Base-by-base conservation (phyloP, 177 flowering plant genomes). In the Vitis hybrid region DNA sequence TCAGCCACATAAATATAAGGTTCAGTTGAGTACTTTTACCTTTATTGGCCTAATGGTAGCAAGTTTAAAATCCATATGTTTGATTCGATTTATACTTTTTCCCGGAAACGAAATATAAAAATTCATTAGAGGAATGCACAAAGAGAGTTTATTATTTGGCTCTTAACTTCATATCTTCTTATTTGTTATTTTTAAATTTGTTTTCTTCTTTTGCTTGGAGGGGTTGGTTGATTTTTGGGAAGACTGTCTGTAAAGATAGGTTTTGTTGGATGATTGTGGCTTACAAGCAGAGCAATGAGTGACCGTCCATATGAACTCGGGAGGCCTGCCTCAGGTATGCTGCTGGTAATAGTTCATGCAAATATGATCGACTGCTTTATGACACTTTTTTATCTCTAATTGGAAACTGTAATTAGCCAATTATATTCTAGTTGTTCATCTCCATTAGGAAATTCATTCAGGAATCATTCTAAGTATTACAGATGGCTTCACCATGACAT, bases 291-390 rank as follows among this genome's bases (percentile, higher is more conserved):
- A 80, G 77, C 73, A 76, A 86, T 83, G 88, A 84, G 80, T 74
- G 67, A 67, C 62, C 75, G 61, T 41, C 53, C 64, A 21, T 50
- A 65, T 50, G 78, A 70, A 14, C 71, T 73, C 21, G 79, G 79
- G 63, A 80, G 81, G 64, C 82, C 84, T 52, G 35, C 81, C 57
- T 80, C 87, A 78, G 85, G 89, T 84, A 74, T 73, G 72, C 52
- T 63, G 65, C 27, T 52, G 41, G 8, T 57, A 27, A 2, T 30
- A 46, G n/a, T 62, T 2, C 8, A 41, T 41, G 30, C 12, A 27
- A 14, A 21, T 46, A 46, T 21, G 53, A 46, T 3, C 2, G 9
- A 1, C 18, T 41, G n/a, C 7, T 9, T 17, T 55, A 41, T 41
- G 46, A 41, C 46, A 41, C 46, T 41, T 41, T 41, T 41, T 41